Evolutionary conservation across 1,139 yeast genomes (phyloP), one percentile per base, ranked within the genome.

Genomic region (Taiozyma onychis): DNA sequence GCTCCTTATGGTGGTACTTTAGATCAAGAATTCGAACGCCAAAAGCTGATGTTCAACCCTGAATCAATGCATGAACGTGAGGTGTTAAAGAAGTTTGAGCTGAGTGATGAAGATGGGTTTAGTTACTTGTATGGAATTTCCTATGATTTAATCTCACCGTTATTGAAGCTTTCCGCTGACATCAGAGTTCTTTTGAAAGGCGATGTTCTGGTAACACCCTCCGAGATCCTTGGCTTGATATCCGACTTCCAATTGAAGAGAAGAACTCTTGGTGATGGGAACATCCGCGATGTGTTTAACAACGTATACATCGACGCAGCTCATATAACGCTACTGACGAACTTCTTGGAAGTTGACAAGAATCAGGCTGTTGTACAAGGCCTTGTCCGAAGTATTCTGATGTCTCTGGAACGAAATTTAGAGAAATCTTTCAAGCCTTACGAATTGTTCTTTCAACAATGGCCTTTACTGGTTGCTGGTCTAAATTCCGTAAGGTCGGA

Each of bases 1-100:
- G 80, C 87, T 11, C 78, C 77, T n/a, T 64, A 70, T 44, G 93
- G 91, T 13, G 91, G 93, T 1, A 82, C 90, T 0, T 63, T 83
- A 43, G 70, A 46, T 3, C 42, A 52, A 41, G 48, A 50, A 39
- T 9, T 22, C 7, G 59, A 55, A 32, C 16, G 47, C 4, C 43
- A 49, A 32, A 45, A 41, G 7, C 43, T 57, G n/a, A 39, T 56
- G 9, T 32, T 44, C 5, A 48, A 55, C 43, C 46, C 48, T 26
- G 44, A 47, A 16, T 42, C 51, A 4, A 43, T 27, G 2, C 28
- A 48, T 7, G 61, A 58, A 37, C 32, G 47, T 0, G 16, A 34
- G 6, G 47, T 46, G 1, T 30, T 54, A 14, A 51, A 41, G 24
- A 51, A 53, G 14, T 39, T 54, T 13, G 51, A 49, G 11, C 43